Base-by-base conservation (phyloP, 352 stramenopile species). In the Phytophthora sp. region DNA sequence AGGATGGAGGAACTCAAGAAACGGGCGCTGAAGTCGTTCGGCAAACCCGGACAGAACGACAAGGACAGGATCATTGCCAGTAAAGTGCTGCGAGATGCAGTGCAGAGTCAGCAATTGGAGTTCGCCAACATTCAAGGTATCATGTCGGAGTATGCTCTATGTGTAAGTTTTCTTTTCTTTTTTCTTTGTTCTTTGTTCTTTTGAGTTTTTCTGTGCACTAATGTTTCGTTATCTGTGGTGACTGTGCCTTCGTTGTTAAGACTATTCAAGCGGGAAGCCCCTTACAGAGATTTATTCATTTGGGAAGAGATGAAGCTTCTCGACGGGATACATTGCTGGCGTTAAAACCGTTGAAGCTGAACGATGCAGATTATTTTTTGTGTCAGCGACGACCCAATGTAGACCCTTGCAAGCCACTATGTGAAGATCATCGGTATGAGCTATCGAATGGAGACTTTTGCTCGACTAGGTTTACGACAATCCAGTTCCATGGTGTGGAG, bases 131-230 rank as follows among this genome's bases (percentile, higher is more conserved):
- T 74, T 43, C 70, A 79, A 52, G 70, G 56, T 13, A 76, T 76
- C 35, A 74, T 79, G 58, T 79, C 70, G 21, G 66, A 79, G 37
- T 79, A 79, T 34, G 70, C 66, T 44, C 39, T 79, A 27, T 74
- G 50, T 37, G 66, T 77, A 66, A 38, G 69, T 43, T 42, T 35
- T 12, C 27, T 34, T 39, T 31, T 54, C 27, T 37, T 37, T 23
- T 37, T 20, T 31, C 34, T 10, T 13, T 2, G n/a, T 24, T 54
- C 13, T 26, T 8, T 34, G 53, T 21, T 15, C 27, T 34, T 49
- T 34, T 48, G 12, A 52, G 21, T 30, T 24, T 17, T 18, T 2
- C 13, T 24, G 21, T 5, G 5, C n/a, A 23, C 4, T 28, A 15
- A n/a, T 15, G n/a, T 31, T 48, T 37, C 11, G 38, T 8, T 35